A percentile compares a stretch with the other conserved stretches of the same genome.
phyloP scores from a whole-genome alignment of 129 eudicot species.

The Saussurea involucrata region DNA sequence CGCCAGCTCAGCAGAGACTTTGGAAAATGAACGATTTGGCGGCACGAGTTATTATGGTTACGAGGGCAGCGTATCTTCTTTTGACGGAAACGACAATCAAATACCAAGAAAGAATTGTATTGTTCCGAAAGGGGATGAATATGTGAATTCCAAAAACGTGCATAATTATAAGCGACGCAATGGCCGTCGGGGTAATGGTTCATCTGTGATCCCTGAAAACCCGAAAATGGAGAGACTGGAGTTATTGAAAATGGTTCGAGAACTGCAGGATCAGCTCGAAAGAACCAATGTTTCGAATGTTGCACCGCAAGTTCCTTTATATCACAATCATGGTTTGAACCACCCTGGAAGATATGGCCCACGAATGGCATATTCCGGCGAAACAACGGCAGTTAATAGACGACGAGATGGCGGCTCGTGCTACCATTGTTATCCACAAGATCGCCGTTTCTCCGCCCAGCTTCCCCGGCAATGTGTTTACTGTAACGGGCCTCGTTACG shows the following conservation, averaged over 20 bases:
- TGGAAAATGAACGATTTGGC: constrained; percentile 28
- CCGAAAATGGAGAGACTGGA: constrained; percentile 45
- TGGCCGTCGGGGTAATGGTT: constrained; percentile 12
- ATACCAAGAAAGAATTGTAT: constrained; percentile 25
- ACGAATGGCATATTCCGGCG: constrained; percentile 67
- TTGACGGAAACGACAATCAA: constrained; percentile 57
- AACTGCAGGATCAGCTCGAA: constrained; percentile 64
- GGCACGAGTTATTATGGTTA: constrained; percentile 37
- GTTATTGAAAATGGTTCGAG: constrained; percentile 58
- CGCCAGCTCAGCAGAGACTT: constrained; percentile 36
- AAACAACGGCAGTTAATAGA: constrained; percentile 32
- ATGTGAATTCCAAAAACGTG: constrained; percentile 18
- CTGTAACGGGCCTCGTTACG: constrained; percentile 24
- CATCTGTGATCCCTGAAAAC: constrained; percentile 29
- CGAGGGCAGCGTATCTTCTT: constrained; percentile 71
- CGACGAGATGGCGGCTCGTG: constrained; percentile 45
- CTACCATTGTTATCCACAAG: constrained; percentile 44
- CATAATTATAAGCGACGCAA: constrained; percentile 29
- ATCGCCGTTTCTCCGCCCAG: constrained; percentile 48
- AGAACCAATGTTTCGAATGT: constrained; percentile 34
- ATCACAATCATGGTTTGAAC: constrained; percentile 24
- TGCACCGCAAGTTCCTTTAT: constrained; percentile 26
- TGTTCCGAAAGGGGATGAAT: constrained; percentile 22
- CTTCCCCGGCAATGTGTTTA: constrained; percentile 36
- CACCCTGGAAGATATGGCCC: constrained; percentile 29